Evolutionary conservation across 2,329 filamentous ascomycete species (phyloP), one percentile per base, ranked within the genome.

Genomic region (Botrytis pseudocinerea): DNA sequence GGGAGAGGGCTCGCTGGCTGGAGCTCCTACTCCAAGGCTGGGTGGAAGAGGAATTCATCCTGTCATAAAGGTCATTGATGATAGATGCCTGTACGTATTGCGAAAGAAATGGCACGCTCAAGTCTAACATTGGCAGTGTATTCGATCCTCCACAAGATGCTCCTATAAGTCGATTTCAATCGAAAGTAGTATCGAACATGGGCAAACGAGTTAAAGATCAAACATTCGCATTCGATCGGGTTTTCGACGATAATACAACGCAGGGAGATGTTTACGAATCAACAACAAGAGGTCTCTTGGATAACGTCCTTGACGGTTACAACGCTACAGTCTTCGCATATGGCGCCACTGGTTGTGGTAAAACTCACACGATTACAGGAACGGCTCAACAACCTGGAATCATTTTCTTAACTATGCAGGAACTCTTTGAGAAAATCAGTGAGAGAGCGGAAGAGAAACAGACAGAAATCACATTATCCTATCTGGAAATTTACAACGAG

Each of bases 311-410:
- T 73, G 95, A 99, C 78, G 96, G 96, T 77, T 99, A 98, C 86
- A 99, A 99, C 85, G 96, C 96, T 65, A 99, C 96, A 0, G 96
- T 99, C 7, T 99, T 99, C 82, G 96, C 96, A 68, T 99, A 99
- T 82, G 96, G 96, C 78, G 96, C 96, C 57, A 99, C 96, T 0
- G 96, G 96, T 57, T 99, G 96, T 82, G 96, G 96, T 82, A 99
- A 99, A 85, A 99, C 96, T 38, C 96, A 99, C 82, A 99, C 96
- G 16, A 99, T 99, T 80, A 94, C 92, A 4, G 96, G 96, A 77
- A 98, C 95, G 0, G 85, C 94, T 2, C 93, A 97, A 81, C 92
- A 97, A 80, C 96, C 96, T 0, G 96, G 96, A 73, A 98, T 99
- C 79, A 99, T 99, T 81, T 99, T 98, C 84, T 85, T 99, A 79